Evolutionary conservation across 257 asterid species (phyloP).

Genomic region (Solanum chaucha): DNA sequence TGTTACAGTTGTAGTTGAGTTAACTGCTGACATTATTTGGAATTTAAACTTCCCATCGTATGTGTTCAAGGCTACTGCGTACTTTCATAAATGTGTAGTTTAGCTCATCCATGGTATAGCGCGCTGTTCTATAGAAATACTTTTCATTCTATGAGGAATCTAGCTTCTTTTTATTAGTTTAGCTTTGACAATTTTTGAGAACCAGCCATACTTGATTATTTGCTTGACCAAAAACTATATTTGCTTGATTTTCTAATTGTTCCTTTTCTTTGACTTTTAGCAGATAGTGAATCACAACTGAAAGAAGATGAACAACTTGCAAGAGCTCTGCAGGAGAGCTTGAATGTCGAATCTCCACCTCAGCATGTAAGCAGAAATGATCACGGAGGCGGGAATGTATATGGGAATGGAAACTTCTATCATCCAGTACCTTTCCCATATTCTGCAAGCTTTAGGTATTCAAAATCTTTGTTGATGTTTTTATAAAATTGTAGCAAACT

Average conservation of each 20-base stretch:
- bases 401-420: slow-evolving; percentile 24
- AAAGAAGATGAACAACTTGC: slow-evolving; percentile 76
- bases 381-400: slow-evolving; percentile 10
- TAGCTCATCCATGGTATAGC: not conserved
- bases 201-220: not conserved
- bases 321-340: slow-evolving; percentile 66
- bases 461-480: not conserved
- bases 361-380: slow-evolving; percentile 13
- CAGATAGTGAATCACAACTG: slow-evolving; percentile 49
- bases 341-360: slow-evolving; percentile 50
- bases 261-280: slow-evolving; percentile 2
- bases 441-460: slow-evolving; percentile 34
- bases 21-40: not conserved
- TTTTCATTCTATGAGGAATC: not conserved
- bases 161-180: not conserved
- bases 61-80: not conserved
- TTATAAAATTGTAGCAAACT: not conserved
- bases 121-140: not conserved
- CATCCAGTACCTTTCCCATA: slow-evolving; percentile 39
- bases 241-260: not conserved
- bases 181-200: not conserved
- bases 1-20: not conserved
- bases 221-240: not conserved
- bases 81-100: not conserved
- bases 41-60: not conserved